Evolutionary conservation across 1,139 yeast genomes (phyloP).

Genomic region (Yamadazyma diddensiae): DNA sequence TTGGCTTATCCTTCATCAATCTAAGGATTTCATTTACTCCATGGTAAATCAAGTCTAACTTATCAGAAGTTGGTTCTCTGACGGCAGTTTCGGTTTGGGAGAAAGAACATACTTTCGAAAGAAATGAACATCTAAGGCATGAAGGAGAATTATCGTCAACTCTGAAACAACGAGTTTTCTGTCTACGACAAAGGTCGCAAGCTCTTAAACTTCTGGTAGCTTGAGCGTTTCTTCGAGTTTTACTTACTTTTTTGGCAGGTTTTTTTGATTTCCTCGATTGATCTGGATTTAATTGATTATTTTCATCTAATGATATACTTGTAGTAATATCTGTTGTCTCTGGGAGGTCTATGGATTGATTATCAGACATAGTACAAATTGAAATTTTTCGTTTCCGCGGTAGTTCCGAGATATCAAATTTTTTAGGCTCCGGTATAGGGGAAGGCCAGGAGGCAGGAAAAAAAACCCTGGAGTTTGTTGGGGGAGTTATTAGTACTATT

Average conservation of each 20-base stretch:
- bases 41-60: slow-evolving; percentile 27
- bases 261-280: too few species aligned
- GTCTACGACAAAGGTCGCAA: slow-evolving; percentile 57
- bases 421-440: too few species aligned
- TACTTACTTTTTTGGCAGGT: slow-evolving; percentile 4
- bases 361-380: too few species aligned
- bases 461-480: too few species aligned
- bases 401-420: too few species aligned
- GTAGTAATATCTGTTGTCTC: too few species aligned
- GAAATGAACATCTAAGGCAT: slow-evolving; percentile 56
- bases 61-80: slow-evolving; percentile 8
- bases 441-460: too few species aligned
- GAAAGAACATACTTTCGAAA: slow-evolving; percentile 53
- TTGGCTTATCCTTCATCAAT: slow-evolving; percentile 16
- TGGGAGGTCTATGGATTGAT: too few species aligned
- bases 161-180: slow-evolving; percentile 62
- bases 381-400: too few species aligned
- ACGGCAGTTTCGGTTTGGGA: neutral
- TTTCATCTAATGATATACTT: too few species aligned
- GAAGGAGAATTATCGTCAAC: slow-evolving; percentile 41
- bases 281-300: too few species aligned
- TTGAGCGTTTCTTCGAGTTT: slow-evolving; percentile 23
- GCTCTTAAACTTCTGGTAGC: slow-evolving; percentile 54
- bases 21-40: slow-evolving; percentile 33
- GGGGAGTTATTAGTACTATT: too few species aligned